Conservation (phyloP, 139 green algal genomes). For the Eudorina sp. region DNA sequence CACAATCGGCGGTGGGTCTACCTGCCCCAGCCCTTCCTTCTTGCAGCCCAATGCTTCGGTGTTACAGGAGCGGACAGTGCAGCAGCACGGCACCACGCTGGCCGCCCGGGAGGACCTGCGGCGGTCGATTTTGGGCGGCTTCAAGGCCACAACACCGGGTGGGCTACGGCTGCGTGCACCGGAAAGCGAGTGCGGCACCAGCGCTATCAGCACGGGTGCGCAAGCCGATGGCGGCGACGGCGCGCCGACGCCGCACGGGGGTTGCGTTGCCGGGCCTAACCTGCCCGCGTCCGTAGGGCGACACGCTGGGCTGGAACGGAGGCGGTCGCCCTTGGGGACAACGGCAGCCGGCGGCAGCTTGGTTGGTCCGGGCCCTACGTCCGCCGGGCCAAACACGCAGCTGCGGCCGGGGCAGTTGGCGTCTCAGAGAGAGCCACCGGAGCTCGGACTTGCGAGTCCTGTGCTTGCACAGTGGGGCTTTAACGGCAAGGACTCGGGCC, state of each 20-base stretch:
- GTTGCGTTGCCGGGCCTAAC: not conserved
- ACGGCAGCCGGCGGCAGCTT: no score
- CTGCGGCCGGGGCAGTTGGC: no score
- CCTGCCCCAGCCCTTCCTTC: conserved; percentile 41
- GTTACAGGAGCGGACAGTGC: conserved; percentile 26
- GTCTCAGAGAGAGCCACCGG: no score
- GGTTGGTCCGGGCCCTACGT: no score
- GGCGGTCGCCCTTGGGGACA: not conserved
- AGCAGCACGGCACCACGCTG: not conserved
- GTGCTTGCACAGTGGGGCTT: no score
- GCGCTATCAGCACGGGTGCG: not conserved
- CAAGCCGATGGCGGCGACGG: not conserved
- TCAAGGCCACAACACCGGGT: not conserved
- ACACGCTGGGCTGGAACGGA: not conserved
- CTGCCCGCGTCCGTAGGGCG: not conserved
- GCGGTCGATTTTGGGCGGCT: not conserved
- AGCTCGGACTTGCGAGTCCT: no score
- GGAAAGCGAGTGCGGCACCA: conserved; percentile 6
- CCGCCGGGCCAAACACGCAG: no score
- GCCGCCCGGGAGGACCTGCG: not conserved
- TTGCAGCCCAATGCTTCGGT: not conserved
- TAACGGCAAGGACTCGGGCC: not conserved
- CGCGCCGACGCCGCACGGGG: not conserved
- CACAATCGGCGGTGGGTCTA: conserved; percentile 19
- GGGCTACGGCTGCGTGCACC: not conserved